Conservation (phyloP, 345 rosid genomes). For the Eucalyptus brandiana region DNA sequence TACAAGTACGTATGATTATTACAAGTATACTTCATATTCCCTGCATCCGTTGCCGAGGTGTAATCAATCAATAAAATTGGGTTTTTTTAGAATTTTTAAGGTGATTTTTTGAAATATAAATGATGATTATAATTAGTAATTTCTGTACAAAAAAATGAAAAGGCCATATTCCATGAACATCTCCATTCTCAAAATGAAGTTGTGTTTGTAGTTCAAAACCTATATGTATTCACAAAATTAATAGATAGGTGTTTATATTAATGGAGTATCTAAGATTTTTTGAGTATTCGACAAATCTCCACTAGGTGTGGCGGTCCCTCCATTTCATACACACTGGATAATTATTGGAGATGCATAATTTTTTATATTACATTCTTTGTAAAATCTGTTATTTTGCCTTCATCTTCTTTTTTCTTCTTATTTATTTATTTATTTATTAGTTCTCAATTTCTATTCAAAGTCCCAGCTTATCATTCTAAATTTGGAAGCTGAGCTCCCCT, state of each 20-base stretch:
- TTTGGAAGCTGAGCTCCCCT: not conserved
- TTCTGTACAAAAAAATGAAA: not conserved
- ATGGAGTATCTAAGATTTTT: not conserved
- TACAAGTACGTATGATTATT: too few relatives aligned
- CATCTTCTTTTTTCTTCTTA: not conserved
- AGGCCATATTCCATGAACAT: not conserved
- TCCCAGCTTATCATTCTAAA: not conserved
- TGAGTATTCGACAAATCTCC: not conserved
- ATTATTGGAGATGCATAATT: not conserved
- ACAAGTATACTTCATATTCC: not conserved
- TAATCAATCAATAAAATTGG: not conserved
- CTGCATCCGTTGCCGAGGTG: not conserved
- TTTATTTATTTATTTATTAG: too few relatives aligned
- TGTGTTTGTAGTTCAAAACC: not conserved
- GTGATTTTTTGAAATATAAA: not conserved
- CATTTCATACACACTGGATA: not conserved
- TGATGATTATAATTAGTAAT: not conserved
- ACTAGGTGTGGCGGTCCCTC: accelerated
- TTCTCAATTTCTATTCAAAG: not conserved
- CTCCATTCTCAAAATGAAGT: not conserved
- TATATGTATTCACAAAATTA: not conserved
- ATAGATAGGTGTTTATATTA: not conserved
- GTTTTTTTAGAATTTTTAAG: not conserved
- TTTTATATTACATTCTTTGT: not conserved
- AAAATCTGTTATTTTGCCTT: not conserved